phyloP scores from a whole-genome alignment of 2,329 filamentous ascomycete species.

The Xylariaceae sp. region DNA sequence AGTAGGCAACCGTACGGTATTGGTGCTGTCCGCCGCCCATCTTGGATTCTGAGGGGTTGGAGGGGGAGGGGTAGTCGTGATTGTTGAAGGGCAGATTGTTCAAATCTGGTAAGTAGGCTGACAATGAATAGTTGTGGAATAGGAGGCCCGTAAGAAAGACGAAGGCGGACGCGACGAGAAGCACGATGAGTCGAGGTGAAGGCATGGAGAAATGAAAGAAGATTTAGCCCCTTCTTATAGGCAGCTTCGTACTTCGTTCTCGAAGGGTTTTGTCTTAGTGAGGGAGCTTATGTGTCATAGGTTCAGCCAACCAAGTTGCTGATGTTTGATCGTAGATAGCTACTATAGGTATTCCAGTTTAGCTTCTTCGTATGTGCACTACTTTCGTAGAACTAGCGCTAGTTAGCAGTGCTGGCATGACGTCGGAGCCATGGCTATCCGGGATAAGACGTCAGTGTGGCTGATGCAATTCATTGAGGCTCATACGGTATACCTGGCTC shows the following conservation, averaged over 20 bases:
- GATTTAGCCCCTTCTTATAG: conserved; percentile 4
- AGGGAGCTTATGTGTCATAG: neutral
- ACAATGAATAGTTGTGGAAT: conserved; percentile 8
- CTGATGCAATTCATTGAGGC: conserved; percentile 3
- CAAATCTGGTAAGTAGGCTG: conserved; percentile 3
- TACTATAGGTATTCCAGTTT: no score
- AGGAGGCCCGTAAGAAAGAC: conserved; percentile 6
- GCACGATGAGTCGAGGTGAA: conserved; percentile 1
- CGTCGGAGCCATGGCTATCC: conserved; percentile 12
- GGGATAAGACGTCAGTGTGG: conserved; percentile 14
- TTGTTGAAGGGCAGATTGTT: neutral
- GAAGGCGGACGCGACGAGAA: conserved; percentile 5
- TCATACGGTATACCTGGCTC: neutral
- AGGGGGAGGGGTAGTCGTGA: conserved; percentile 5
- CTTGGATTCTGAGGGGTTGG: conserved; percentile 10
- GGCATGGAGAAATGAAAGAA: conserved; percentile 1
- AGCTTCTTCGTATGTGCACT: no score
- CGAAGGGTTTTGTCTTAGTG: neutral
- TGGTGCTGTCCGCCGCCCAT: conserved; percentile 42
- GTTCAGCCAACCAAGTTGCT: neutral
- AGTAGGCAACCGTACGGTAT: conserved; percentile 66
- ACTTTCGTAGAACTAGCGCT: neutral
- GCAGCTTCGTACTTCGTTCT: neutral
- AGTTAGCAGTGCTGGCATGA: conserved; percentile 8
- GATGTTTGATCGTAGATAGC: no score